Base-by-base conservation (phyloP, 176 grass and related monocot genomes). In the Pharus latifolius region DNA sequence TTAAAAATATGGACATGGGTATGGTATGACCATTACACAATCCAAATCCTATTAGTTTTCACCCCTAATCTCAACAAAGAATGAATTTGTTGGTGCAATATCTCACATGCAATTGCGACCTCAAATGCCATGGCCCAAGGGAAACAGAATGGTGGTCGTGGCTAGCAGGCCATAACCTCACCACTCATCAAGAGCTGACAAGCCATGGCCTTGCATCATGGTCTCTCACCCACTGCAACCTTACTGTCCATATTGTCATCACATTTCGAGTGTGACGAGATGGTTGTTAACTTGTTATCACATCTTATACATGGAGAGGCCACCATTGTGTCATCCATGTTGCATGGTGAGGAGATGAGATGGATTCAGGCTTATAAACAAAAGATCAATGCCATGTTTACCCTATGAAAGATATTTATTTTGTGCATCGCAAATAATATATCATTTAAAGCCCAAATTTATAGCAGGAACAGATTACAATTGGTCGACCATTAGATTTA, bases 391-490 rank as follows among this genome's bases (percentile, higher is more conserved):
- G 31, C 35, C 69, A 49, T 66, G 48, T 62, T 42, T 81, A 74
- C 44, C 32, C 61, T 58, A 31, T 16, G 67, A 67, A 56, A 58
- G 46, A 17, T 33, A 26, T 65, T 43, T 53, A 25, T 18, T 63
- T 53, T 22, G 57, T 66, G 51, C 41, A 74, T 49, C 42, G 65
- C 40, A 72, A 53, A 74, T 59, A 49, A 10, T 49, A 74, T 67
- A 72, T 57, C 28, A 74, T 62, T 81, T 65, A 13, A 73, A 51
- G 65, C 14, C 51, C 58, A n/a, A n/a, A n/a, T n/a, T n/a, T n/a
- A n/a, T n/a, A n/a, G n/a, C n/a, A n/a, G n/a, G n/a, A n/a, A n/a
- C n/a, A n/a, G n/a, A 74, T 59, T 70, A 20, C 29, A 30, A 3
- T 6, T 25, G 7, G 28, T 59, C 49, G 56, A 47, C 26, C 54